Conservation (phyloP, 495 filamentous ascomycete genomes). For the Astrocystis sublimbata region DNA sequence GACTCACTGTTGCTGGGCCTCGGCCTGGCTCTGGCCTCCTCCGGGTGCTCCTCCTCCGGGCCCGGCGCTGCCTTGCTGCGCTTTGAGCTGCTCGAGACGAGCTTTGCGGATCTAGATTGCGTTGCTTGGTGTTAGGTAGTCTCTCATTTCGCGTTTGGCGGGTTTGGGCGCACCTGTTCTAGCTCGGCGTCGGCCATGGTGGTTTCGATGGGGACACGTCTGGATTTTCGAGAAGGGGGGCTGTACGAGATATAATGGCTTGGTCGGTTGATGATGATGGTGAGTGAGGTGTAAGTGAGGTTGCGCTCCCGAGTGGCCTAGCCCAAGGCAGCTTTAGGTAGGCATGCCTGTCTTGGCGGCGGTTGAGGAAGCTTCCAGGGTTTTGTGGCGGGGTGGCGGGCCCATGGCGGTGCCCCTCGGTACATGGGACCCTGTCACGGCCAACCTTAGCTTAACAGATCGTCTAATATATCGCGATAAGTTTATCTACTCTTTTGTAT, state of each 20-base stretch:
- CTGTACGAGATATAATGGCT: not conserved
- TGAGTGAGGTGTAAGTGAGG: not conserved
- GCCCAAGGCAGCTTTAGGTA: too few relatives aligned
- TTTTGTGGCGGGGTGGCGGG: too few relatives aligned
- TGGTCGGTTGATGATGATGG: not conserved
- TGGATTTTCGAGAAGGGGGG: not conserved
- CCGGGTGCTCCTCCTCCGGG: conserved; percentile 48
- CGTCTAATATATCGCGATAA: too few relatives aligned
- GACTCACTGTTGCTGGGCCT: conserved; percentile 65
- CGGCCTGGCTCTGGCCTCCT: conserved; percentile 53
- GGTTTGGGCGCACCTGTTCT: conserved; percentile 72
- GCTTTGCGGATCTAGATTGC: conserved; percentile 86
- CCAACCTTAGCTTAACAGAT: too few relatives aligned
- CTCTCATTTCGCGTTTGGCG: too few relatives aligned
- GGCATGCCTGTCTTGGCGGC: too few relatives aligned
- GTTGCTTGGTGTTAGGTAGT: too few relatives aligned
- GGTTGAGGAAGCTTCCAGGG: too few relatives aligned
- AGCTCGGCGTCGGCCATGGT: conserved; percentile 81
- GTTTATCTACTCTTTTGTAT: too few relatives aligned
- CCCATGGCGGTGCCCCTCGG: too few relatives aligned
- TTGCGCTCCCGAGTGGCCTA: too few relatives aligned
- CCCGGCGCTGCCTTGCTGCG: conserved; percentile 57
- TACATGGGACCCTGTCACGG: too few relatives aligned
- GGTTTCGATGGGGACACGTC: not conserved
- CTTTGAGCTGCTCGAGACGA: conserved; percentile 86